A percentile compares a stretch with the other conserved stretches of the same genome.
phyloP scores from a whole-genome alignment of 2,329 filamentous ascomycete genomes.

The Leptographium flavum region DNA sequence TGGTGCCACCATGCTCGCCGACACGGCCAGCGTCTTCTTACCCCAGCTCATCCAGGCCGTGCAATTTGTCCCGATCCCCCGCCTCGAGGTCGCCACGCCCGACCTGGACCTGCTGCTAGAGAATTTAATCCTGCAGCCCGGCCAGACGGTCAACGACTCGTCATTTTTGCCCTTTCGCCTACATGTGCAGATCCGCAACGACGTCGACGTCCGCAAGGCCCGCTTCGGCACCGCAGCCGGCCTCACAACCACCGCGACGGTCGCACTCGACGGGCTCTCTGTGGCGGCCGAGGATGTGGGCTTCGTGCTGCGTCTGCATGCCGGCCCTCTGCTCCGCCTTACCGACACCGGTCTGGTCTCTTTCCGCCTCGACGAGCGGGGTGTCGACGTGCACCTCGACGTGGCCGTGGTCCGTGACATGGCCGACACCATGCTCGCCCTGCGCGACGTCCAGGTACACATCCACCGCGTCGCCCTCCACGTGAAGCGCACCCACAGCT shows the following conservation, averaged over 20 bases:
- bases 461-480: slow-evolving; percentile 80
- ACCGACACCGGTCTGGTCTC: slow-evolving; percentile 74
- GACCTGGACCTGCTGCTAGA: slow-evolving; percentile 77
- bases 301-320: slow-evolving; percentile 74
- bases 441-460: slow-evolving; percentile 61
- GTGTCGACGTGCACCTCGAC: slow-evolving; percentile 75
- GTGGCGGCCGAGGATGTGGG: slow-evolving; percentile 76
- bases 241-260: slow-evolving; percentile 56
- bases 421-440: slow-evolving; percentile 66
- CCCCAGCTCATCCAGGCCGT: slow-evolving; percentile 63
- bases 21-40: slow-evolving; percentile 66
- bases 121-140: slow-evolving; percentile 81
- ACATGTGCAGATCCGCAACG: slow-evolving; percentile 70
- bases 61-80: slow-evolving; percentile 80
- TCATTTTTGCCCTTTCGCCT: slow-evolving; percentile 83
- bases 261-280: slow-evolving; percentile 72
- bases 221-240: slow-evolving; percentile 51
- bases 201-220: slow-evolving; percentile 72
- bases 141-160: slow-evolving; percentile 65
- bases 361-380: slow-evolving; percentile 72
- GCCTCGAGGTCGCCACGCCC: slow-evolving; percentile 74
- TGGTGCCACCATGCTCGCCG: slow-evolving; percentile 59
- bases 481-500: slow-evolving; percentile 58
- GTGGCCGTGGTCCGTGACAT: slow-evolving; percentile 67
- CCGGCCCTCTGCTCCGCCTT: slow-evolving; percentile 52